Evolutionary conservation across 768 basidiomycete genomes (phyloP), one percentile per base, ranked within the genome.

Genomic region (Russula foetens): DNA sequence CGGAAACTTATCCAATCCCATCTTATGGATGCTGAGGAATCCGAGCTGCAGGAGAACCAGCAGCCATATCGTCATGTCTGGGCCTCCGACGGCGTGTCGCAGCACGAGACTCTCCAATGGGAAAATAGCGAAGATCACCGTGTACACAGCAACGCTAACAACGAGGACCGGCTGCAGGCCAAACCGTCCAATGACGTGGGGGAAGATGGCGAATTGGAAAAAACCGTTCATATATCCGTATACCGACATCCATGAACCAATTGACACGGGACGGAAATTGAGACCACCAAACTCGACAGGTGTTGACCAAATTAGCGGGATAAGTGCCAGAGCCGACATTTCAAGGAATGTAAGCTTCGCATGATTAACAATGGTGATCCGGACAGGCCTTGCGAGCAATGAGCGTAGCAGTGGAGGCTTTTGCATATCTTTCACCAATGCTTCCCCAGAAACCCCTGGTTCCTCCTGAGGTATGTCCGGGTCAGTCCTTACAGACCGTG

Each of bases 251-350:
- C 71, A 71, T 4, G 67, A 1, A 14, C 45, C 45, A 3, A 46
- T 46, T 12, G 45, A 24, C 24, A 14, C 24, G 2, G 46, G 46
- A 19, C 69, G 65, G 38, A 74, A 60, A 8, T 71, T 69, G 5
- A 77, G 72, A 6, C 77, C 79, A 0, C 79, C 78, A 8, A 75
- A 69, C 33, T 67, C 67, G 23, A 76, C 67, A 0, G 82, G 75
- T 12, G 77, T 74, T 26, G 77, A 70, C 53, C 74, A 74, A 67
- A 81, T 78, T 29, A 82, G 67, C 3, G 82, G 81, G 1, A 73
- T 39, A 14, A 84, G 70, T 11, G 74, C 75, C 17, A 66, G 38
- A 50, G 74, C 53, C 6, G 71, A 67, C 24, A 77, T 74, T 28
- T 80, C 77, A 6, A 77, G 64, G 15, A 83, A 74, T 11, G 72